Evolutionary conservation across 2,329 filamentous ascomycete genomes (phyloP).

Genomic region (Exserohilum turcica): DNA sequence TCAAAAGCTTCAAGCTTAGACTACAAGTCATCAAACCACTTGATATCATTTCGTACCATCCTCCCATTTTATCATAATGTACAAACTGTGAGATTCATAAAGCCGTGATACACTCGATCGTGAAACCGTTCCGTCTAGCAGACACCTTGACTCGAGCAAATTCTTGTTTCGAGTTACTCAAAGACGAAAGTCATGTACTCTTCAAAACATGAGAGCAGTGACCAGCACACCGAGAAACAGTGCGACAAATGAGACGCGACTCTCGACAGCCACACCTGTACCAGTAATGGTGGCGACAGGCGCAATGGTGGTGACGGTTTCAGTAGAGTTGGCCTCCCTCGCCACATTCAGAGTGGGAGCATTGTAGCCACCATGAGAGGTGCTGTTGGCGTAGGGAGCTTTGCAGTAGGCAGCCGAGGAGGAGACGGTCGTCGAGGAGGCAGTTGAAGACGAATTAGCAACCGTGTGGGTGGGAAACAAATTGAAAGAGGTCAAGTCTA

Average conservation of each 20-base stretch:
- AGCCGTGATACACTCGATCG: not conserved
- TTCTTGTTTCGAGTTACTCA: not conserved
- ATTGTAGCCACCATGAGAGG: constrained; percentile 7
- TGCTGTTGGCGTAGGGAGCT: not conserved
- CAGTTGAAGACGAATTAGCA: constrained; percentile 4
- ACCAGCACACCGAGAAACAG: constrained; percentile 12
- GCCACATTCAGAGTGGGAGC: constrained; percentile 16
- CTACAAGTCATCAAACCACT: too few species aligned
- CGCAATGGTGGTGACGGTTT: not conserved
- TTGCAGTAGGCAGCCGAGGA: not conserved
- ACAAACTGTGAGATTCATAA: not conserved
- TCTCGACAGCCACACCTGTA: constrained; percentile 9
- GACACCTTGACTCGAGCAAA: not conserved
- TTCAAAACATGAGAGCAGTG: constrained; percentile 10
- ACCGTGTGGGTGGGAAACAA: not conserved
- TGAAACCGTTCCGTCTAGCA: not conserved
- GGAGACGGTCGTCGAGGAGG: not conserved
- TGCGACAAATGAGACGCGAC: constrained; percentile 5
- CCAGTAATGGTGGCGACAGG: not conserved
- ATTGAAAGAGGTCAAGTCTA: not conserved
- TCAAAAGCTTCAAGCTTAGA: too few species aligned
- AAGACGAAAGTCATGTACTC: not conserved
- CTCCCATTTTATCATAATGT: not conserved
- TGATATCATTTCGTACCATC: too few species aligned
- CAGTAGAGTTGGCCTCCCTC: not conserved